These are phyloP conservation scores for Aspergillus persii DNA, from an alignment of 2,329 filamentous ascomycete species.

Conservation along the genomic window DNA sequence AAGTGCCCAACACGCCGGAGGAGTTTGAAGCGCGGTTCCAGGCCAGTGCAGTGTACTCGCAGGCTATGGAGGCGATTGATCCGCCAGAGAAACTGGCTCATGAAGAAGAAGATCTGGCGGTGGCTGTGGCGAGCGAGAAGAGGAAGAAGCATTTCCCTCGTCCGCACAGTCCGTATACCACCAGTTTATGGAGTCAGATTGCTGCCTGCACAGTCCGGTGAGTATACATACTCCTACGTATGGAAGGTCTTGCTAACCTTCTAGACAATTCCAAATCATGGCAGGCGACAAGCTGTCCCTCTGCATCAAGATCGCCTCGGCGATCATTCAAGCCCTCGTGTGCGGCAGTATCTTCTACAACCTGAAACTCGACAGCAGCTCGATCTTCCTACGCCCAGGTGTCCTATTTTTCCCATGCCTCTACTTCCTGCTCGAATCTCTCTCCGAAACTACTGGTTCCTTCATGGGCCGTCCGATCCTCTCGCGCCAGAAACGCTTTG, in stretches of 20 bases:
- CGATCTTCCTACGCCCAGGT: slow-evolving; percentile 58
- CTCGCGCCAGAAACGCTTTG: slow-evolving; percentile 66
- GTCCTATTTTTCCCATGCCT: slow-evolving; percentile 60
- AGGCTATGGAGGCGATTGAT: slow-evolving; percentile 51
- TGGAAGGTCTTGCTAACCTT: neutral
- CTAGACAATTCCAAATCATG: slow-evolving; percentile 51
- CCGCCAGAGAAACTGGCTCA: slow-evolving; percentile 28
- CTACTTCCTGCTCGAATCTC: slow-evolving; percentile 59
- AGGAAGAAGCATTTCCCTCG: slow-evolving; percentile 32
- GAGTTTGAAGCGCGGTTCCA: slow-evolving; percentile 52
- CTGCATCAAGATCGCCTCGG: slow-evolving; percentile 45
- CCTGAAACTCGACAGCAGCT: slow-evolving; percentile 48
- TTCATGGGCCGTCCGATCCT: slow-evolving; percentile 65
- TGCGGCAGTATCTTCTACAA: slow-evolving; percentile 53
- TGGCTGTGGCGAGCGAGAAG: slow-evolving; percentile 32
- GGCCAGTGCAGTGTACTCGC: slow-evolving; percentile 47
- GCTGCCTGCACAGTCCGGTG: slow-evolving; percentile 44
- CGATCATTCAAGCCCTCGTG: slow-evolving; percentile 39
- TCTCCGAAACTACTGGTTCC: slow-evolving; percentile 58
- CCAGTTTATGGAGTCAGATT: slow-evolving; percentile 40
- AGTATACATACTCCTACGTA: neutral
- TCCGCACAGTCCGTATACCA: slow-evolving; percentile 30
- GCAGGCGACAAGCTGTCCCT: slow-evolving; percentile 52
- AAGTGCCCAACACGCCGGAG: slow-evolving; percentile 33
- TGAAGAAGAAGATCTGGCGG: slow-evolving; percentile 29